Evolutionary conservation across 495 filamentous ascomycete species (phyloP), one percentile per base, ranked within the genome.

Genomic region (Durotheca rogersii): DNA sequence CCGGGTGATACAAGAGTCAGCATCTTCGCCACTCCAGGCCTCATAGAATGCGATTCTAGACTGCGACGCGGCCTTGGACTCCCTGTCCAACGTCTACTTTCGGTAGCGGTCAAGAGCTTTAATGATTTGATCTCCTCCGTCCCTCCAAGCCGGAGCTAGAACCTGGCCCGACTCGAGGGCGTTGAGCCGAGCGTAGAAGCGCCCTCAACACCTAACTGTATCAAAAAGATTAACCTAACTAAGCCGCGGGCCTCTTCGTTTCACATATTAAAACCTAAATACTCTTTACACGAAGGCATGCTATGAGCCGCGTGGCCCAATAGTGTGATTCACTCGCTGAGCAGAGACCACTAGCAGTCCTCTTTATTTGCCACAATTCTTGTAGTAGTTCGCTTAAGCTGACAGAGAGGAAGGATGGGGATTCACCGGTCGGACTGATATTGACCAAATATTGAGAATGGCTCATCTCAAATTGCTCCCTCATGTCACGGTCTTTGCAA

Each of bases 221-320:
- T 9, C 7, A 7, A 7, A 7, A 10, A 7, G 5, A 30, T 51
- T 31, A 40, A 21, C 2, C 30, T 5, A 35, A 10, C 21, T 41
- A 16, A 31, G 19, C 31, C 25, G 23, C 9, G 9, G n/a, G n/a
- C n/a, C n/a, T 15, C 17, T 36, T 4, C 15, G 6, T 1, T 6
- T 41, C 7, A 16, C 5, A 18, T 29, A 12, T 1, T 7, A 12
- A 25, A 6, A 7, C 18, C 7, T 2, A 17, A 35, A 1, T 35
- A 35, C 36, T 12, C 16, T 73, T 46, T 67, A 79, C 74, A 78
- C 62, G 79, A 79, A 3, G 69, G 75, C 74, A 84, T 81, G 19
- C 78, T 69, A 56, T 83, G 78, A 9, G 76, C 77, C 1, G 79
- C 71, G 49, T 82, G 79, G 0, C 76, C 75, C 7, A 74, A 58